These are phyloP conservation scores for Thuja plicata DNA, from an alignment of 83 land plant genomes.

Conservation along the genomic window DNA sequence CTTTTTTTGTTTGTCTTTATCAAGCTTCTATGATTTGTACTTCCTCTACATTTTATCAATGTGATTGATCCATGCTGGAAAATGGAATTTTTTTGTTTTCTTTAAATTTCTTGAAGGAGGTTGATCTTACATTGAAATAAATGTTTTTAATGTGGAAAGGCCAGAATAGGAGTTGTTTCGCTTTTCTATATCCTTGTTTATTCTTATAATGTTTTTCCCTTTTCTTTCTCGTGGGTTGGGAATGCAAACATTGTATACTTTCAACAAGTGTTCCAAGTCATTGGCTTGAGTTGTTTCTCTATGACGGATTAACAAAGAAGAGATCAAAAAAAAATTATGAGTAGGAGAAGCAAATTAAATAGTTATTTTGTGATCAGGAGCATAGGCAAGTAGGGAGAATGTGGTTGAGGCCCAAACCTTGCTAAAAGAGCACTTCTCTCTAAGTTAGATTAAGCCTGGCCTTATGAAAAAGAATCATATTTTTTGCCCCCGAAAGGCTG, in stretches of 20 bases:
- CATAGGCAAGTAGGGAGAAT: conserved; percentile 9
- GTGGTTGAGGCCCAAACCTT: not conserved
- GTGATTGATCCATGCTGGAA: too few relatives aligned
- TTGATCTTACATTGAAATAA: too few relatives aligned
- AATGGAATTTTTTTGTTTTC: too few relatives aligned
- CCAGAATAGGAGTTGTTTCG: not conserved
- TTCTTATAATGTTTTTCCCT: not conserved
- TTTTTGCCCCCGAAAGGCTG: not conserved
- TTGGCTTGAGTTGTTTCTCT: conserved; percentile 11
- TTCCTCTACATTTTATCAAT: too few relatives aligned
- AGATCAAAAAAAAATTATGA: not conserved
- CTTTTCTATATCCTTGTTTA: not conserved
- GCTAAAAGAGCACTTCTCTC: not conserved
- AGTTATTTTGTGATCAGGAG: conserved; percentile 6
- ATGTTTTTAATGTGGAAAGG: not conserved
- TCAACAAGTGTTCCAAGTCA: not conserved
- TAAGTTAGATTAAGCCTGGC: not conserved
- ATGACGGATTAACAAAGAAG: not conserved
- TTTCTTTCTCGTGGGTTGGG: not conserved
- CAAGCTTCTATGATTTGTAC: too few relatives aligned
- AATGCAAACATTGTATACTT: conserved; percentile 1
- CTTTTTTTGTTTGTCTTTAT: too few relatives aligned
- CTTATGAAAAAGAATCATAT: not conserved
- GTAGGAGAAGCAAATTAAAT: not conserved
- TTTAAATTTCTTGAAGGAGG: too few relatives aligned